A percentile compares a stretch with the other conserved stretches of the same genome.
Conservation (phyloP, 768 basidiomycete genomes). For the Pleurotus djamor region DNA sequence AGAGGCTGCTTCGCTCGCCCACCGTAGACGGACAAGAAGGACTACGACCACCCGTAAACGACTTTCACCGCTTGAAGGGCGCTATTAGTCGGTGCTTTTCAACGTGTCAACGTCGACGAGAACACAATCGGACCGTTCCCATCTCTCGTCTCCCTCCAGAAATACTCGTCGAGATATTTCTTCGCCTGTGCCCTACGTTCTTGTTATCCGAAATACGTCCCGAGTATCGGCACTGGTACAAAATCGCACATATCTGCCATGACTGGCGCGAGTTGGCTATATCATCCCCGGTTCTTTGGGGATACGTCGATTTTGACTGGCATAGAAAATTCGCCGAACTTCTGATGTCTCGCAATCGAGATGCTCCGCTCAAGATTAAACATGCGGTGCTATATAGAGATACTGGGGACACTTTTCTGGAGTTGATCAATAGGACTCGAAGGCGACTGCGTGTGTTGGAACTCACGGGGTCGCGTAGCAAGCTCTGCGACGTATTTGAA, state of each 20-base stretch:
- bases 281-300: background rate
- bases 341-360: background rate
- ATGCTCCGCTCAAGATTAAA: background rate
- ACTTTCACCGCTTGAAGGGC: background rate
- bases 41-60: too few species aligned
- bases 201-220: too few species aligned
- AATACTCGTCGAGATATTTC: background rate
- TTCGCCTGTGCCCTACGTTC: background rate
- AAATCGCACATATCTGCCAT: background rate
- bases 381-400: too few species aligned
- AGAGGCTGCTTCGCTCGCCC: too few species aligned
- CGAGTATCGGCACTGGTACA: too few species aligned
- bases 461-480: background rate
- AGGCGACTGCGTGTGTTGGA: background rate
- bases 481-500: background rate
- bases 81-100: background rate
- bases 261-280: background rate
- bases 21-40: too few species aligned
- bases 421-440: background rate
- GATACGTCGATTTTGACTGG: background rate
- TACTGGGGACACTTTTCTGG: background rate
- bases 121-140: background rate
- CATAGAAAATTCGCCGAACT: background rate
- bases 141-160: background rate
- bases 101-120: background rate